Base-by-base conservation (phyloP, 163 green algal species). In the Smithsoniella earleae region DNA sequence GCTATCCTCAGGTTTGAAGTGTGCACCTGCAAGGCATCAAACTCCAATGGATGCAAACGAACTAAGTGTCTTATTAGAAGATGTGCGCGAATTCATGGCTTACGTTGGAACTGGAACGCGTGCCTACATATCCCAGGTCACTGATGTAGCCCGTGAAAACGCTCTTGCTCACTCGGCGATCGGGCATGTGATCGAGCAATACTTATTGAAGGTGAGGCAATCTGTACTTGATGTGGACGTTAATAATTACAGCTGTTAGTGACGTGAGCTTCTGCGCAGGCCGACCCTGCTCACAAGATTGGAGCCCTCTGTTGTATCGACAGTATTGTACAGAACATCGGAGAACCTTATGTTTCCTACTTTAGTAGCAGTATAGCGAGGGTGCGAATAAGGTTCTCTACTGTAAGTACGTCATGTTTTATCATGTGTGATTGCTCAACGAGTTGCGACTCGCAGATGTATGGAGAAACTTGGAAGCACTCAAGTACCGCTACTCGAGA, bases 181-280 rank as follows among this genome's bases (percentile, higher is more conserved):
- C 18, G 58, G 58, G 8, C 58, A 69, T 34, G 25, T 69, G 20
- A 34, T 69, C 34, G 58, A 69, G 58, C 58, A 69, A 34, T 69
- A 69, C 58, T 13, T 69, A 13, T 34, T 69, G 58, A 69, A 69
- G 58, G 58, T 69, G 40, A 22, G n/a, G n/a, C n/a, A n/a, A n/a
- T n/a, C n/a, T n/a, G n/a, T n/a, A n/a, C n/a, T n/a, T n/a, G n/a
- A n/a, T n/a, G n/a, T n/a, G n/a, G n/a, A n/a, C n/a, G n/a, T n/a
- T n/a, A n/a, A n/a, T n/a, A n/a, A n/a, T n/a, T n/a, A n/a, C n/a
- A n/a, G n/a, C n/a, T n/a, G n/a, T n/a, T n/a, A n/a, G n/a, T n/a
- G n/a, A n/a, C n/a, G n/a, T n/a, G n/a, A n/a, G n/a, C n/a, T n/a
- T n/a, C n/a, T 33, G 25, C 43, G 58, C 58, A 69, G 58, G 58